Percentiles rank a stretch among this genome's conserved stretches.
phyloP scores from a whole-genome alignment of 345 rosid genomes.

The Citrus maxima region DNA sequence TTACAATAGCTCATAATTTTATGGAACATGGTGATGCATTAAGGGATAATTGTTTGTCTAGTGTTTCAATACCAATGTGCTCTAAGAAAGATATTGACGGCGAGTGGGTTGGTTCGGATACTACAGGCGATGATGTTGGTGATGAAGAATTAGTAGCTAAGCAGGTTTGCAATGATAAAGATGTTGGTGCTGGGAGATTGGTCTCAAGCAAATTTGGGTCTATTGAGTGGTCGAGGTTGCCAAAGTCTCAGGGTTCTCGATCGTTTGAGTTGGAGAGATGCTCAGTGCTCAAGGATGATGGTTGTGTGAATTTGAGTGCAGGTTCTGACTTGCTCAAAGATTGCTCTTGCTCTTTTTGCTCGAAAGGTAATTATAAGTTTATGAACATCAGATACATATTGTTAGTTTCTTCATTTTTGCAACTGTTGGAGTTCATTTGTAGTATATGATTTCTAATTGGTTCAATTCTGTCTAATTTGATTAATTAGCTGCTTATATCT shows the following conservation, averaged over 20 bases:
- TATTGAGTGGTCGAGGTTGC: conserved; percentile 37
- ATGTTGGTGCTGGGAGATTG: conserved; percentile 27
- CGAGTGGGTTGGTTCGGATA: conserved; percentile 17
- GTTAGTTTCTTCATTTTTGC: not conserved
- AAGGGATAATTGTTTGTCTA: conserved; percentile 33
- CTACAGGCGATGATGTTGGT: conserved; percentile 13
- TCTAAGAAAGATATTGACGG: conserved; percentile 22
- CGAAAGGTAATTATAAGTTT: conserved; percentile 49
- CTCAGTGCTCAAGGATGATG: conserved; percentile 33
- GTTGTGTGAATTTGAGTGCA: conserved; percentile 27
- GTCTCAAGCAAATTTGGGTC: conserved; percentile 29
- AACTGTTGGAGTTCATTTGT: not conserved
- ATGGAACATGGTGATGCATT: conserved; percentile 25
- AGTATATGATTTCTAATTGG: not conserved
- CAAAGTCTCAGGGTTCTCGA: conserved; percentile 34
- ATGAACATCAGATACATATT: not conserved
- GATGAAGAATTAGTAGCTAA: conserved; percentile 15
- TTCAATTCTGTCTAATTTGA: conserved; percentile 15
- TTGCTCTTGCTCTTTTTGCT: conserved; percentile 84
- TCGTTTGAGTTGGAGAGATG: conserved; percentile 57
- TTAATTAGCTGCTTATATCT: conserved; percentile 78
- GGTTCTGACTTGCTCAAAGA: conserved; percentile 48
- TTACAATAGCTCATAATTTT: conserved; percentile 16
- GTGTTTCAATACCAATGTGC: conserved; percentile 23
- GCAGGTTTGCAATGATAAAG: conserved; percentile 26